Evolutionary conservation across 2,329 filamentous ascomycete species (phyloP).

Genomic region (Akanthomyces muscarius): DNA sequence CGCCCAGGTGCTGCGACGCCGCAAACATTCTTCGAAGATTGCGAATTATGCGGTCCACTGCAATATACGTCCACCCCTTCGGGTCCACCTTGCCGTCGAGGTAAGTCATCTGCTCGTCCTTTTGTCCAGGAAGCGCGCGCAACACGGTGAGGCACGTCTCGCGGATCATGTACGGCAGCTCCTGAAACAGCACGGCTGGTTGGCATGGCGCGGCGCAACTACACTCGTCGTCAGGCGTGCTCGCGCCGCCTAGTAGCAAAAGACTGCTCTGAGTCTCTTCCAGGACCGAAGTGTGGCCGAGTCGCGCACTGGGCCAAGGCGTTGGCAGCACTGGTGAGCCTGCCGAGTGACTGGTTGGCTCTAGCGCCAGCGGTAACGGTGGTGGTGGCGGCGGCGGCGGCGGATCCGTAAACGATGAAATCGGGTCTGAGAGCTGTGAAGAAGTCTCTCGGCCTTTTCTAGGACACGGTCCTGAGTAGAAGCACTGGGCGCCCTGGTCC

Average conservation of each 20-base stretch:
- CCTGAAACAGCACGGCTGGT: background rate
- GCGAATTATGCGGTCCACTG: conserved; percentile 27
- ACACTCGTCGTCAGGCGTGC: background rate
- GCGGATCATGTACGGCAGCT: conserved; percentile 27
- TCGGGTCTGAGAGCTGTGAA: background rate
- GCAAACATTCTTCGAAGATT: conserved; percentile 32
- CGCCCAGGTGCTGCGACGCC: conserved; percentile 6
- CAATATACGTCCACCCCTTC: conserved; percentile 32
- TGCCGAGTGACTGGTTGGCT: background rate
- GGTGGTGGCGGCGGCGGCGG: background rate
- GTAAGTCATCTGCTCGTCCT: conserved; percentile 23
- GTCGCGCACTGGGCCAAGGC: background rate
- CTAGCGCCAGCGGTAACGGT: background rate
- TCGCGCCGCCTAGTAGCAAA: background rate
- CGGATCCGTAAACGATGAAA: background rate
- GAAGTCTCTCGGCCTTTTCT: background rate
- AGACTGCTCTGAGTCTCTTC: conserved; percentile 10
- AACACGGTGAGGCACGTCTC: conserved; percentile 38
- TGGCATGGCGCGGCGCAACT: background rate
- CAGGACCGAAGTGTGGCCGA: conserved; percentile 8
- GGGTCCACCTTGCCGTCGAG: conserved; percentile 22
- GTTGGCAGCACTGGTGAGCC: background rate
- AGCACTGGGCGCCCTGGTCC: conserved; percentile 29
- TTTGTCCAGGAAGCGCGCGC: conserved; percentile 31
- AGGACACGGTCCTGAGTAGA: conserved; percentile 24